Conservation (phyloP, 1,139 yeast genomes). For the Scheffersomyces stambukii region DNA sequence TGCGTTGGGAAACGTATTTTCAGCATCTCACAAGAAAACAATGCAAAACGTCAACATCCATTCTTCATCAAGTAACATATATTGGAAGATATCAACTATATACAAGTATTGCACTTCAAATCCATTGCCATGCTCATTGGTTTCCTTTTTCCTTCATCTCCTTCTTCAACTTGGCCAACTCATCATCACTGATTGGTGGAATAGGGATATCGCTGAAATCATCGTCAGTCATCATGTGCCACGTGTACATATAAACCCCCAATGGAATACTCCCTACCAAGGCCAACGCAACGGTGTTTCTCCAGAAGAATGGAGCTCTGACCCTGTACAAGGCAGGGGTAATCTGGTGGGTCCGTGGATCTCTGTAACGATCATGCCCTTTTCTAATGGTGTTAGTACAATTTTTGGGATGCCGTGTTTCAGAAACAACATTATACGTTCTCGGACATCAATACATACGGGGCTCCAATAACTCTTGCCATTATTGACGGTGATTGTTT, state of each 20-base stretch:
- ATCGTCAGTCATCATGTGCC: constrained; percentile 63
- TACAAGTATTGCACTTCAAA: constrained; percentile 1
- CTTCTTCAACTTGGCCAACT: constrained; percentile 64
- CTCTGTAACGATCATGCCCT: constrained; percentile 52
- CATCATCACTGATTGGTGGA: constrained; percentile 83
- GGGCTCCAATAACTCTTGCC: constrained; percentile 13
- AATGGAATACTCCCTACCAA: constrained; percentile 58
- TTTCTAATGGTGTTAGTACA: constrained; percentile 14
- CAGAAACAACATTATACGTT: too few species aligned
- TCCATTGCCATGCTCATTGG: neutral
- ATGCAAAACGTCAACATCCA: too few species aligned
- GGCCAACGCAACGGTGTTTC: constrained; percentile 61
- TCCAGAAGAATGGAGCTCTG: constrained; percentile 78
- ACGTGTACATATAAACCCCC: constrained; percentile 73
- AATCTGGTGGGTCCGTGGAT: constrained; percentile 78
- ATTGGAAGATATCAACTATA: constrained; percentile 1
- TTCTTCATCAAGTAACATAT: constrained; percentile 1
- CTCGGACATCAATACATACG: constrained; percentile 8
- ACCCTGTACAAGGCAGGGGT: constrained; percentile 92
- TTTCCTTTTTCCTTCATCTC: constrained; percentile 33
- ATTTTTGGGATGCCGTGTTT: constrained; percentile 10
- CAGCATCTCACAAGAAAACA: too few species aligned
- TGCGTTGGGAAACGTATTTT: too few species aligned
- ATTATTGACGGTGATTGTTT: too few species aligned
- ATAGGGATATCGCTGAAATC: constrained; percentile 89